Base-by-base conservation (phyloP, 2,329 filamentous ascomycete species). In the Penicillium sp. region DNA sequence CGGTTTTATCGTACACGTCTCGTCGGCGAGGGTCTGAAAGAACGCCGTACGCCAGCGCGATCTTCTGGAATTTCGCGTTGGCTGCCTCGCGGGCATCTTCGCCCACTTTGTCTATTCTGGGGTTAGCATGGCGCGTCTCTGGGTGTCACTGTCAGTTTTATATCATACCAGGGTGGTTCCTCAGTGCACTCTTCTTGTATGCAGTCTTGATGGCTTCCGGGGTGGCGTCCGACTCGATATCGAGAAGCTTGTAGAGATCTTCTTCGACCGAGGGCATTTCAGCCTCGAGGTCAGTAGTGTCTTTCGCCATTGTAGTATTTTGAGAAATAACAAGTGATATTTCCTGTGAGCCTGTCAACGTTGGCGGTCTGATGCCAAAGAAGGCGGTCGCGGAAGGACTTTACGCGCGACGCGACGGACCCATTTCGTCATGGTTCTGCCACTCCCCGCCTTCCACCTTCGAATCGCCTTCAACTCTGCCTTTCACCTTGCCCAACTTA, bases 31-130 rank as follows among this genome's bases (percentile, higher is more conserved):
- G 81, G 64, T 97, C 91, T 31, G 91, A 96, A 34, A 99, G 89
- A 47, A 99, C 85, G 32, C 92, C 93, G 70, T 97, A 96, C 49
- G 94, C 93, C 67, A 97, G 93, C 22, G 93, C 93, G 64, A 99
- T 86, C 64, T 89, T 82, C 75, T 99, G 94, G 73, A 99, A 99
- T 50, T 84, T 88, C 57, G 82, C 80, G 65, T 96, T 88, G 2
- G 94, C 93, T 40, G 82, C 77, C 24, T 86, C 82, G 68, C 91
- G 91, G 49, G 87, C 77, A 21, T 86, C 81, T 1, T 83, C 79
- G 14, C 84, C 63, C 4, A 86, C 90, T 78, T 96, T 96, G 82
- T 96, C 92, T 89, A 24, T 45, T 31, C 21, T 16, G 47, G 66
- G 22, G 68, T 68, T 47, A 58, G 54, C 8, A 43, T 24, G 21